Conservation (phyloP, 768 basidiomycete genomes). For the Collybia nuda region DNA sequence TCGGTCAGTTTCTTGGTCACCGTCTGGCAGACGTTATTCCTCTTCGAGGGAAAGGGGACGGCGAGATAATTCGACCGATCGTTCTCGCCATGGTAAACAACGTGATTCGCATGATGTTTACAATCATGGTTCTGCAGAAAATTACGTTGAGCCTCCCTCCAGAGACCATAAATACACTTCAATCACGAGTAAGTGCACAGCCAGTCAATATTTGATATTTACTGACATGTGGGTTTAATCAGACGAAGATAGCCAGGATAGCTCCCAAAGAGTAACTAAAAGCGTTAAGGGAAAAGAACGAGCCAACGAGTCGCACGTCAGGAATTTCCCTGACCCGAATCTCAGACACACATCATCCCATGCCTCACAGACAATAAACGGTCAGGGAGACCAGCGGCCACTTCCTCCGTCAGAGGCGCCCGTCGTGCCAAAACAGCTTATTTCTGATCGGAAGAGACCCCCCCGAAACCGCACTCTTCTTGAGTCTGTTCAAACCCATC, state of each 20-base stretch:
- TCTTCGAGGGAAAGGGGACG: not conserved
- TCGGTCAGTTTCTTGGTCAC: conserved; percentile 33
- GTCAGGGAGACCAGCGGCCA: too few species aligned
- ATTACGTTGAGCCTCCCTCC: not conserved
- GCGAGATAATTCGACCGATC: too few species aligned
- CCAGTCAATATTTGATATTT: too few species aligned
- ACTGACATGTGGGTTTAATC: too few species aligned
- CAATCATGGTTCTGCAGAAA: not conserved
- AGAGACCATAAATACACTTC: not conserved
- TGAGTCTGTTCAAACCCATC: conserved; percentile 49
- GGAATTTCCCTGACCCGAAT: not conserved
- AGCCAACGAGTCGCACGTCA: conserved; percentile 1
- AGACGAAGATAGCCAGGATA: not conserved
- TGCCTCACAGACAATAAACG: not conserved
- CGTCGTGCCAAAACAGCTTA: not conserved
- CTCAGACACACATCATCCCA: not conserved
- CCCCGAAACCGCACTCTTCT: conserved; percentile 36
- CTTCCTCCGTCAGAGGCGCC: too few species aligned
- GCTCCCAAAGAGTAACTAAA: not conserved
- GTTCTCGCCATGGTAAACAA: too few species aligned
- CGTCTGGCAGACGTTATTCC: conserved; percentile 30
- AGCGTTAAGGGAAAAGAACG: conserved; percentile 9
- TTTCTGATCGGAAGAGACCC: conserved; percentile 4
- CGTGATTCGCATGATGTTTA: too few species aligned
- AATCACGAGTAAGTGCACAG: too few species aligned